These are phyloP conservation scores for Hypoxylon sp. DNA, from an alignment of 2,329 filamentous ascomycete genomes.

Conservation along the genomic window DNA sequence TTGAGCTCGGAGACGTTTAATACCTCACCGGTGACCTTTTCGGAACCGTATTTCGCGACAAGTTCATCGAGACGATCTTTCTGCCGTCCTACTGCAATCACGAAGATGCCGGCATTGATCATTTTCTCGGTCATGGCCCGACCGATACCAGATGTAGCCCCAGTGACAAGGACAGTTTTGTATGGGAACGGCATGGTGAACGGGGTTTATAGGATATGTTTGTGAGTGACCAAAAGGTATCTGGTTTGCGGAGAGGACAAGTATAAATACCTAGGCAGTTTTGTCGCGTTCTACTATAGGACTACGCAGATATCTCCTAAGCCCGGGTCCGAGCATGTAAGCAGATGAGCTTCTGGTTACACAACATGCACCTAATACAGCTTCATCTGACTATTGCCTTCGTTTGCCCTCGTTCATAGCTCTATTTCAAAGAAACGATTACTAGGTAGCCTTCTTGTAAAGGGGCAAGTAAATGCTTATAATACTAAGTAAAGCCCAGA, in stretches of 20 bases:
- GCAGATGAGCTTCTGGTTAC: neutral
- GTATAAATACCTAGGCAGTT: neutral
- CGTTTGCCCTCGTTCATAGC: too few species aligned
- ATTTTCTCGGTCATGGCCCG: neutral
- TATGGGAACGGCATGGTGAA: neutral
- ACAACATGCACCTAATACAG: neutral
- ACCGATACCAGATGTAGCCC: neutral
- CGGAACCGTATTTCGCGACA: neutral
- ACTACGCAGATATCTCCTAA: neutral
- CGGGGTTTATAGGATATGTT: neutral
- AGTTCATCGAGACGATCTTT: neutral
- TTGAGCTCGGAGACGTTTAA: neutral
- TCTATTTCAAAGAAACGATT: too few species aligned
- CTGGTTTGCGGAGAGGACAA: neutral
- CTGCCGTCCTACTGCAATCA: neutral
- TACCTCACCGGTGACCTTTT: neutral
- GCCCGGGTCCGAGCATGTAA: neutral
- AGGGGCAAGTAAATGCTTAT: too few species aligned
- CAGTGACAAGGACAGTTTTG: neutral
- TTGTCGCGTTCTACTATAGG: neutral
- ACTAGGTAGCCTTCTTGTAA: too few species aligned
- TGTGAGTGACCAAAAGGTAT: neutral
- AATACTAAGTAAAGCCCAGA: too few species aligned
- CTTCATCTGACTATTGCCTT: neutral
- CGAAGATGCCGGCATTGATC: neutral